These are phyloP conservation scores for Plasmodium ovale DNA, from an alignment of 169 alveolate species.

Conservation along the genomic window DNA sequence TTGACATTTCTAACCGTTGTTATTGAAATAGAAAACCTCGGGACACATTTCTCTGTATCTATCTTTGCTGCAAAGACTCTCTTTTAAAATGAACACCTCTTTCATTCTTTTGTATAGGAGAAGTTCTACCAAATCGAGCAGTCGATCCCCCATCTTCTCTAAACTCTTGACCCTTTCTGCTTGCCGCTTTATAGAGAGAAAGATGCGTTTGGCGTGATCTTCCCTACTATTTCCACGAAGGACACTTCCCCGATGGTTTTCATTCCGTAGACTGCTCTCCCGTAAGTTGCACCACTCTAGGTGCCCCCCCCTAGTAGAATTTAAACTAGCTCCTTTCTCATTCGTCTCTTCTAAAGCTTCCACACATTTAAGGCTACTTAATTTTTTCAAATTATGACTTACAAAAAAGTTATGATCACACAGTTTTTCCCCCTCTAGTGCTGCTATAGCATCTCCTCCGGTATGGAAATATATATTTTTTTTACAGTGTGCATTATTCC, in stretches of 20 bases:
- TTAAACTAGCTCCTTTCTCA: no score
- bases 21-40: conserved; percentile 24
- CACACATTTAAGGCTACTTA: not conserved
- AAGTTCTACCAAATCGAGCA: conserved; percentile 55
- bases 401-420: not conserved
- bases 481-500: not conserved
- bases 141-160: conserved; percentile 16
- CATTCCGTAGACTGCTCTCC: no score
- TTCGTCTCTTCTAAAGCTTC: not conserved
- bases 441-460: not conserved
- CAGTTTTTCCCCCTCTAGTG: not conserved
- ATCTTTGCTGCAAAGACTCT: conserved; percentile 7
- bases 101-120: conserved; percentile 53
- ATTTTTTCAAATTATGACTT: not conserved
- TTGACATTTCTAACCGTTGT: conserved; percentile 50
- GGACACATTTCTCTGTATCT: conserved; percentile 41
- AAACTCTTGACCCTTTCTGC: not conserved
- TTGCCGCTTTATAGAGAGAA: conserved; percentile 39
- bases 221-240: no score
- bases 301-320: no score
- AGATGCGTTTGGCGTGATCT: conserved; percentile 13
- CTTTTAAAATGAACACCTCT: conserved; percentile 35
- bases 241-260: no score
- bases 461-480: not conserved
- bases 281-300: no score